These are phyloP conservation scores for Cryptococcus sp. DNA, from an alignment of 1,284 basidiomycete genomes.

Conservation along the genomic window DNA sequence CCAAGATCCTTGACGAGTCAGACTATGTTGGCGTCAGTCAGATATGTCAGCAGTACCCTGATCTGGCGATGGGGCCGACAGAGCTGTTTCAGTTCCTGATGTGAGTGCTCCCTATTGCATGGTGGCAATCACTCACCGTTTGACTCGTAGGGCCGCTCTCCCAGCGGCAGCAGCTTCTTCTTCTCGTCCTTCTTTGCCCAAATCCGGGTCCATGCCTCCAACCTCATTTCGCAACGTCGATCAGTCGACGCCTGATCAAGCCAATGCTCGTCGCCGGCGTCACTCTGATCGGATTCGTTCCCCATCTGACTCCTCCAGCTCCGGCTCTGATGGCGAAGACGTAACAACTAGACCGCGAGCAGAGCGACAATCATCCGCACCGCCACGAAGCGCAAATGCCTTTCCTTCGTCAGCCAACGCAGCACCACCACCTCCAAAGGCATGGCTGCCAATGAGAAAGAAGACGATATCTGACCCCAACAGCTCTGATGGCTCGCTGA, in stretches of 20 bases:
- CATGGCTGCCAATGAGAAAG: constrained; percentile 23
- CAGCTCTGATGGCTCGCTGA: constrained; percentile 10
- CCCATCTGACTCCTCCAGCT: constrained; percentile 41
- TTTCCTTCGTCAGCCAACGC: constrained; percentile 6
- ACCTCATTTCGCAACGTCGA: constrained; percentile 17
- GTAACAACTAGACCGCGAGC: constrained; percentile 5
- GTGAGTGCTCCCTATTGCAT: constrained; percentile 15
- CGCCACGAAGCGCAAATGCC: constrained; percentile 10
- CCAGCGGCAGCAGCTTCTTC: constrained; percentile 16
- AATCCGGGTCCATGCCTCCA: constrained; percentile 26
- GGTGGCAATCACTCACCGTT: background rate
- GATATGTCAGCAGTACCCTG: constrained; percentile 26
- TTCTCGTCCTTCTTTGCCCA: constrained; percentile 17
- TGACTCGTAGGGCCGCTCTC: background rate
- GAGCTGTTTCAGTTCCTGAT: constrained; percentile 40
- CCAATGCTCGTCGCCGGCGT: constrained; percentile 20
- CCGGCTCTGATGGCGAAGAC: constrained; percentile 33
- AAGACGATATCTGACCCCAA: constrained; percentile 36
- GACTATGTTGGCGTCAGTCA: constrained; percentile 28
- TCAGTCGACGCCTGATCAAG: constrained; percentile 25
- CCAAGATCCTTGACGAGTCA: constrained; percentile 33
- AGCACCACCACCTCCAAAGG: constrained; percentile 7
- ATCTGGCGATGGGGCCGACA: constrained; percentile 30
- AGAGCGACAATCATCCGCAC: constrained; percentile 26
- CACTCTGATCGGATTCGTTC: constrained; percentile 45